Percentiles rank a stretch among this genome's conserved stretches.
These are phyloP conservation scores for Nakazawaea holstii DNA, from an alignment of 805 yeast genomes.

Conservation along the genomic window DNA sequence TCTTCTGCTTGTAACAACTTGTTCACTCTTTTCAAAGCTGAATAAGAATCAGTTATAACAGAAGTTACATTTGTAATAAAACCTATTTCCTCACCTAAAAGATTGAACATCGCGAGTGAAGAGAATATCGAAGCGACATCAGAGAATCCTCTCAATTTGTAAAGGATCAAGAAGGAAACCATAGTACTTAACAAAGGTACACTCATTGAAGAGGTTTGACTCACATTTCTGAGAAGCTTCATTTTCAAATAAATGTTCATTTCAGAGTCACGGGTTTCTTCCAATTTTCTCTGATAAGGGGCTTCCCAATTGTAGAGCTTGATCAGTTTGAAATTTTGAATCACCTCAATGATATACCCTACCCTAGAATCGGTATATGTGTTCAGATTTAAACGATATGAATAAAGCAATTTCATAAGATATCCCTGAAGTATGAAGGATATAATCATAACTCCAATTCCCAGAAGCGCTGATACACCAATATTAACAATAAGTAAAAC, in stretches of 20 bases:
- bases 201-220: conserved; percentile 63
- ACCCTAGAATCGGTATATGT: conserved; percentile 36
- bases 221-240: conserved; percentile 56
- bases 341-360: conserved; percentile 35
- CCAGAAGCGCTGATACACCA: conserved; percentile 58
- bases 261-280: conserved; percentile 31
- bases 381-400: conserved; percentile 29
- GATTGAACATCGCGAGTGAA: conserved; percentile 62
- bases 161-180: conserved; percentile 39
- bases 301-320: conserved; percentile 42
- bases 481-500: conserved; percentile 60
- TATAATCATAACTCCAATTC: conserved; percentile 34
- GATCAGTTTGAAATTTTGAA: conserved; percentile 34
- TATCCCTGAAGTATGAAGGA: conserved; percentile 29
- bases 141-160: conserved; percentile 27
- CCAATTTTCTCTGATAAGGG: conserved; percentile 32
- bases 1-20: conserved; percentile 34
- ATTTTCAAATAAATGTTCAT: conserved; percentile 39
- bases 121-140: conserved; percentile 63
- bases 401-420: conserved; percentile 28
- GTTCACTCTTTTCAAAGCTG: conserved; percentile 50
- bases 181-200: conserved; percentile 69
- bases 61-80: conserved; percentile 66
- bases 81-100: conserved; percentile 54
- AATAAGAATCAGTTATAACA: conserved; percentile 47